Conservation (phyloP, 306 rosid genomes). For the Vigna nakashimae region DNA sequence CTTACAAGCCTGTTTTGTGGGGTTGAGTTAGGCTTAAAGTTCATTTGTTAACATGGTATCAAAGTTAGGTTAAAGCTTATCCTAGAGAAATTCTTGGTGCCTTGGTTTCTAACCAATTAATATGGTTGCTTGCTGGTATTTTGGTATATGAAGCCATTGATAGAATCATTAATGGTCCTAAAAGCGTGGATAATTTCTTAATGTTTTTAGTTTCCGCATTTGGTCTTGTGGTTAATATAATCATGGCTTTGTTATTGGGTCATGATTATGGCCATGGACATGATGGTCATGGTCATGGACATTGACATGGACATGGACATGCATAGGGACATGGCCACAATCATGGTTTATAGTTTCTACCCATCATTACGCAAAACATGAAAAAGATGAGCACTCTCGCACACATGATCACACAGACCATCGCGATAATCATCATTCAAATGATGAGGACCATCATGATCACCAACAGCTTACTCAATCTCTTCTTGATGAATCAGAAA, state of each 20-base stretch:
- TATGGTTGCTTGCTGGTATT: constrained; percentile 82
- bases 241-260: constrained; percentile 73
- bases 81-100: constrained; percentile 37
- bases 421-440: constrained; percentile 39
- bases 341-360: constrained; percentile 57
- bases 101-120: constrained; percentile 75
- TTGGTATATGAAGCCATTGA: constrained; percentile 76
- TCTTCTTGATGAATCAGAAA: constrained; percentile 54
- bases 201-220: constrained; percentile 74
- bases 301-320: constrained; percentile 20
- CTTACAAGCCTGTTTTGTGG: too few species aligned
- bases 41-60: too few species aligned
- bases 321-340: constrained; percentile 40
- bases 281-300: constrained; percentile 51
- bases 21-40: too few species aligned
- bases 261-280: constrained; percentile 73
- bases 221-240: constrained; percentile 72
- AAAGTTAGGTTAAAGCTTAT: too few species aligned
- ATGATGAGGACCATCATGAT: constrained; percentile 39
- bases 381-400: constrained; percentile 53
- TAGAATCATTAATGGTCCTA: constrained; percentile 53
- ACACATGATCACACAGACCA: constrained; percentile 43
- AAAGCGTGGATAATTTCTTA: constrained; percentile 61
- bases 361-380: constrained; percentile 42
- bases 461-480: constrained; percentile 46